Base-by-base conservation (phyloP, 805 yeast genomes). In the Suhomyces faveliae region DNA sequence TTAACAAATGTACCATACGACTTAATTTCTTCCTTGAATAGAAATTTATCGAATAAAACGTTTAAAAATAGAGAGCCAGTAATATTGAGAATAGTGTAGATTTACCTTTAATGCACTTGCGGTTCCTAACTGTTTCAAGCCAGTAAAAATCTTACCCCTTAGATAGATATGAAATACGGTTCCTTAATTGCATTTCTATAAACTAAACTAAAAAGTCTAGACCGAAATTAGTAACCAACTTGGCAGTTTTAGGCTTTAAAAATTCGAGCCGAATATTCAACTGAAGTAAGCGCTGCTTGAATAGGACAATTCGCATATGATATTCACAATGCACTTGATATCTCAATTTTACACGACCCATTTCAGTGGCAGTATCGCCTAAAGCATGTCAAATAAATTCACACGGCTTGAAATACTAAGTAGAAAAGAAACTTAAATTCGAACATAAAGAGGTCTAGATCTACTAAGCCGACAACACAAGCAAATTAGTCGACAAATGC, bases 1-100 rank as follows among this genome's bases (percentile, higher is more conserved):
- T 17, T 37, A 37, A 37, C 35, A 30, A n/a, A 22, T 15, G 39
- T 21, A 9, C 39, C 45, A 42, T 30, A 42, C 30, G 45, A 42
- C 30, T 42, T 29, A 22, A 11, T 15, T n/a, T 20, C 27, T 10
- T 17, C 30, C 30, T 5, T n/a, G 12, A 27, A 27, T 27, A 27
- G 30, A 27, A 27, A n/a, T 13, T 12, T 25, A 27, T 27, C 30
- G 15, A 27, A 27, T 27, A 27, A 27, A 27, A 27, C 29, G 29
- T 11, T 11, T 25, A n/a, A n/a, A 27, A 27, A 27, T 27, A 9
- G n/a, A 12, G 30, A 27, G 30, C 30, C 5, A 27, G 15, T n/a
- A 27, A 27, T n/a, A n/a, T n/a, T n/a, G n/a, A n/a, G n/a, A n/a
- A n/a, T 27, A 27, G 30, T 27, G 15, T 27, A 27, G 30, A n/a